Conservation (phyloP, 108 stramenopile genomes). For the Conticribra weissflogii region DNA sequence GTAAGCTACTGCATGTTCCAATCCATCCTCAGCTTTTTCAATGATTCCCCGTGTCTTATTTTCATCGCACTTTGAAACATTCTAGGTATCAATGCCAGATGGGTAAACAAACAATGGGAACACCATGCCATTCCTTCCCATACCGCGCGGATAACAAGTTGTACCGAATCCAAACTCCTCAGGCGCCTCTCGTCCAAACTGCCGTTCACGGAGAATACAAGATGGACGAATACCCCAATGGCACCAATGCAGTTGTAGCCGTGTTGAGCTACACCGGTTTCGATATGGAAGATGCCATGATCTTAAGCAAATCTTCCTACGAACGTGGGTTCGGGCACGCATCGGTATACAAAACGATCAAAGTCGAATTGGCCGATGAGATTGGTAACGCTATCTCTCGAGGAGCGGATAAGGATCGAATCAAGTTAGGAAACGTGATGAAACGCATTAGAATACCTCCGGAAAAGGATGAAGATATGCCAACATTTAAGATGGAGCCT, state of each 20-base stretch:
- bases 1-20: conserved; percentile 37
- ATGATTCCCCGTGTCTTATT: background rate
- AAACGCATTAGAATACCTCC: conserved; percentile 41
- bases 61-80: conserved; percentile 7
- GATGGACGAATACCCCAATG: conserved; percentile 99
- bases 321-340: conserved; percentile 96
- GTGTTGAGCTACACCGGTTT: conserved; percentile 99
- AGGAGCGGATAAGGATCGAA: conserved; percentile 62
- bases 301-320: conserved; percentile 94
- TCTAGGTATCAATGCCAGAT: conserved; percentile 97
- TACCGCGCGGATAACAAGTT: conserved; percentile 96
- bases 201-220: conserved; percentile 87
- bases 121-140: conserved; percentile 92
- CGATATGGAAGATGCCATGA: conserved; percentile 99
- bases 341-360: conserved; percentile 93
- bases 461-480: conserved; percentile 42
- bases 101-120: conserved; percentile 99
- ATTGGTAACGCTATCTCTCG: conserved; percentile 55
- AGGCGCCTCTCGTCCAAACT: conserved; percentile 98
- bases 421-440: conserved; percentile 38
- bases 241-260: conserved; percentile 98
- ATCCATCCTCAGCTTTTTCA: background rate
- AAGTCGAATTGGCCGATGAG: conserved; percentile 87
- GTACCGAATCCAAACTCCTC: conserved; percentile 92
- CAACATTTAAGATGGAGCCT: conserved; percentile 47